phyloP scores from a whole-genome alignment of 345 rosid species.

The Pugionium cornutum region DNA sequence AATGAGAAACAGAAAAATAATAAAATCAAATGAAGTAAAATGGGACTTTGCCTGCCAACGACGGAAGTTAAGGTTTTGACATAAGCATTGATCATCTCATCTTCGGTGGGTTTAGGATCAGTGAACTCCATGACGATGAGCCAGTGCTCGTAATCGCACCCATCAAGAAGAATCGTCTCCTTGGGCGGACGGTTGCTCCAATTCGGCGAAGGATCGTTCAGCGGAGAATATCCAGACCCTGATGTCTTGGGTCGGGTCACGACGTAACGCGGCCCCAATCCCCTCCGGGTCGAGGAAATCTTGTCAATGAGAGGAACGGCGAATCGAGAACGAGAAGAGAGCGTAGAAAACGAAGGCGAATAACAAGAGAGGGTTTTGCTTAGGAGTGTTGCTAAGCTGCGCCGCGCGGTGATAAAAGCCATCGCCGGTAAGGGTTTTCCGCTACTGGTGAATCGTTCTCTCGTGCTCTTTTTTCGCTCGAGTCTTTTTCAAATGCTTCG shows the following conservation, averaged over 20 bases:
- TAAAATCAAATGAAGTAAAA: background rate
- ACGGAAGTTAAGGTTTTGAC: constrained; percentile 78
- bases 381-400: constrained; percentile 47
- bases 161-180: constrained; percentile 87
- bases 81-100: constrained; percentile 76
- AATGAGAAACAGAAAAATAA: background rate
- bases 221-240: constrained; percentile 78
- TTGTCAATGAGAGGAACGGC: constrained; percentile 48
- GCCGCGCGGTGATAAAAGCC: constrained; percentile 62
- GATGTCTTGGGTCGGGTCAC: constrained; percentile 62
- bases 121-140: constrained; percentile 89
- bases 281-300: constrained; percentile 25
- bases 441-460: constrained; percentile 5
- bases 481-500: constrained; percentile 5
- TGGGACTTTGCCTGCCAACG: constrained; percentile 57
- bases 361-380: constrained; percentile 44
- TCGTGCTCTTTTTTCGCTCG: background rate
- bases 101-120: constrained; percentile 80
- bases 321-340: constrained; percentile 55
- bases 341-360: constrained; percentile 36
- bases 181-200: constrained; percentile 95
- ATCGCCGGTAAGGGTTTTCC: constrained; percentile 47
- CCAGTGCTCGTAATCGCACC: constrained; percentile 97
- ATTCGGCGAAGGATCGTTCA: constrained; percentile 87
- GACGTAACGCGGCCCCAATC: constrained; percentile 38